Conservation (phyloP, 192 early-diverging fungal species). For the Dispira parvispora region DNA sequence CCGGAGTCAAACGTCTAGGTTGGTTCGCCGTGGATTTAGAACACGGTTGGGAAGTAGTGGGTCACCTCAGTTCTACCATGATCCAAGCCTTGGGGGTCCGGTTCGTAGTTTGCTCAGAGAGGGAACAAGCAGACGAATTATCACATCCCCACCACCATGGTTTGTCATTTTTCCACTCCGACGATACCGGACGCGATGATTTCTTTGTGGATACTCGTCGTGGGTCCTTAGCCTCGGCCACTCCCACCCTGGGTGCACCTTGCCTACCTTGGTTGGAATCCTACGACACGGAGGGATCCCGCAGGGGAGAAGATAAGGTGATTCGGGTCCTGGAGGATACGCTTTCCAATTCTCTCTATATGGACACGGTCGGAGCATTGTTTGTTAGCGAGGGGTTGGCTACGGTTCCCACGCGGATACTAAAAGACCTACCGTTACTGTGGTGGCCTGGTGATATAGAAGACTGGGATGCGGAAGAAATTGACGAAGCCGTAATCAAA, state of each 20-base stretch:
- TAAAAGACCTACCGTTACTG: neutral
- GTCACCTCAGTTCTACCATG: neutral
- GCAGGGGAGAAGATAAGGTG: neutral
- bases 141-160: neutral
- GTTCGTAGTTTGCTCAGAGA: neutral
- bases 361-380: neutral
- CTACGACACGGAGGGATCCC: neutral
- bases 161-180: neutral
- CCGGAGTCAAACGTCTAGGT: neutral
- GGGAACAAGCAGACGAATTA: neutral
- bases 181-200: neutral
- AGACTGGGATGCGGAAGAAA: constrained; percentile 5
- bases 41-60: constrained; percentile 1
- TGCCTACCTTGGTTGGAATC: neutral
- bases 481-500: constrained; percentile 1
- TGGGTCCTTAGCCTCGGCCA: neutral
- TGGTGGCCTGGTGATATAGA: constrained; percentile 10
- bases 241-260: neutral
- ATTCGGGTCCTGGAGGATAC: neutral
- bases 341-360: neutral
- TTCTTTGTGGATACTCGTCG: neutral
- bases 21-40: constrained; percentile 8
- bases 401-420: no score
- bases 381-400: neutral
- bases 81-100: neutral